These are phyloP conservation scores for Deakozyma indianensis DNA, from an alignment of 805 yeast species.

Conservation along the genomic window DNA sequence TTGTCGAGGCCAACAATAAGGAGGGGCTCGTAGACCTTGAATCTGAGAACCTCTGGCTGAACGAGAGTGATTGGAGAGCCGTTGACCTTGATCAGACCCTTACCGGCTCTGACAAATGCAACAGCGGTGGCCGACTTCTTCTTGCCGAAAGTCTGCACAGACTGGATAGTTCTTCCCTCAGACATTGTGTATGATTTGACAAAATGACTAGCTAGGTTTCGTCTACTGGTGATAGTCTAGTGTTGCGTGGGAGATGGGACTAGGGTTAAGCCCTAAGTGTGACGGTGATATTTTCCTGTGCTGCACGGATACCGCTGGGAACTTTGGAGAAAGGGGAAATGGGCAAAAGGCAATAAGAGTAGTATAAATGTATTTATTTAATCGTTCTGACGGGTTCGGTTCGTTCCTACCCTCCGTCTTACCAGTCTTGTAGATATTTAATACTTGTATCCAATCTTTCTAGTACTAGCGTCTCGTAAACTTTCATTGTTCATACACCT, in stretches of 20 bases:
- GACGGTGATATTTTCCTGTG: background rate
- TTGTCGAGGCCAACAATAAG: conserved; percentile 97
- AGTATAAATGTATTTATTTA: too few species aligned
- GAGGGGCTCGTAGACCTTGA: conserved; percentile 99
- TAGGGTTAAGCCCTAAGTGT: conserved; percentile 3
- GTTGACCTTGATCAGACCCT: conserved; percentile 98
- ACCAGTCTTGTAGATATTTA: too few species aligned
- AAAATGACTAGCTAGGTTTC: background rate
- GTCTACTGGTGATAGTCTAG: background rate
- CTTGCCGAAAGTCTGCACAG: conserved; percentile 91
- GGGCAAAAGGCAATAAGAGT: too few species aligned
- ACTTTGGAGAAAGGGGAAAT: too few species aligned
- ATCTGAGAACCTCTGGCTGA: conserved; percentile 97
- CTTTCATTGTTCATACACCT: too few species aligned
- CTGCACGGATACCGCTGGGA: too few species aligned
- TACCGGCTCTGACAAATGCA: conserved; percentile 99
- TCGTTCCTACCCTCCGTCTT: too few species aligned
- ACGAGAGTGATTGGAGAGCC: conserved; percentile 99
- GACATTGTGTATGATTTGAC: conserved; percentile 5
- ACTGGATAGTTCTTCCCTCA: conserved; percentile 6
- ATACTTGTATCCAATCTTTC: too few species aligned
- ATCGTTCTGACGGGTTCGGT: too few species aligned
- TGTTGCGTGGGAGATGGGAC: background rate
- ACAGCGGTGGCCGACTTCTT: conserved; percentile 99
- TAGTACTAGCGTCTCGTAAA: too few species aligned